Evolutionary conservation across 352 stramenopile genomes (phyloP), one percentile per base, ranked within the genome.

Genomic region (Phytopythium chamaehyphon): DNA sequence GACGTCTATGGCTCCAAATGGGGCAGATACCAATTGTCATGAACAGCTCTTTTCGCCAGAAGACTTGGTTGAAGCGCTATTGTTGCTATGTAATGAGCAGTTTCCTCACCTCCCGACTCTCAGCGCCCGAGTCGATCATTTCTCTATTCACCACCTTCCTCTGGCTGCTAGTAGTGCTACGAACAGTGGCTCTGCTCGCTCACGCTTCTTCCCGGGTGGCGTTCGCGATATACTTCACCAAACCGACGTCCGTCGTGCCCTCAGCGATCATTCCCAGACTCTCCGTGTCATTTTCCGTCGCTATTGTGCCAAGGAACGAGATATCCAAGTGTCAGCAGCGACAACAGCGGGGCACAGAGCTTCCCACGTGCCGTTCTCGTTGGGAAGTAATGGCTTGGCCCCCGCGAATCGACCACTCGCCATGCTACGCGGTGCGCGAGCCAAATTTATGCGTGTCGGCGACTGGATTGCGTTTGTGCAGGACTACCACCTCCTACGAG

Each of bases 1-100:
- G 19, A 24, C 35, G 8, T 15, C 19, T 16, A 5, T 15, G 1
- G 16, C 19, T 28, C 10, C 28, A 6, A 44, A 22, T 10, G 24
- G 40, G 9, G 28, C 5, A n/a, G 11, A 54, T 0, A 56, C 51
- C 4, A 73, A 66, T 15, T 57, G 57, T 12, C 74, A 73, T 35
- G 78, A 83, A 31, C 77, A 88, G 40, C 45, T 81, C 23, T 88
- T 89, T 43, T 81, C 75, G 8, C 54, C 71, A 1, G 73, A 83
- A 16, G 77, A 91, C 40, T 52, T 91, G 5, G 69, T 67, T 0
- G 80, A 91, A 40, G 58, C 84, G 24, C 35, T 91, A 33, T 57
- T 89, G 19, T 73, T 85, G 51, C 66, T 91, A 21, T 88, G 77
- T 58, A 89, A 89, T 46, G 80, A 91, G 21, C 80, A 91, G 63